Percentiles rank a stretch among this genome's conserved stretches.
phyloP scores from a whole-genome alignment of 2,329 filamentous ascomycete species.

The Stemphylium lycopersici region DNA sequence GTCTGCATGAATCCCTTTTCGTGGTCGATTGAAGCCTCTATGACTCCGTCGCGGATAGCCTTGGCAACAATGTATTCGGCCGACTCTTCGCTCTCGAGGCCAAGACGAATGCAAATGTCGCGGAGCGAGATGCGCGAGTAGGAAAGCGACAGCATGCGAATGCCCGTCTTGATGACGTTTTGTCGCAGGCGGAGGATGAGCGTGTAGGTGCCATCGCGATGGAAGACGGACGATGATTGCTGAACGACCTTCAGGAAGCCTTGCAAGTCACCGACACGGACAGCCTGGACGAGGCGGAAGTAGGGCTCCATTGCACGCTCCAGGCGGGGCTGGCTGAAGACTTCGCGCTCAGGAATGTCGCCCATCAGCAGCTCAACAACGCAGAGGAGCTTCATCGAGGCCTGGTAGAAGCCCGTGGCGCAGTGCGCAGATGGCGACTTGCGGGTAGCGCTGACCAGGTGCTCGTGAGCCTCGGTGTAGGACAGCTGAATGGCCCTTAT shows the following conservation, averaged over 20 bases:
- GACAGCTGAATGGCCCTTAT: conserved; percentile 95
- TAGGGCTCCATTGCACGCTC: conserved; percentile 91
- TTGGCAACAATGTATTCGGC: conserved; percentile 99
- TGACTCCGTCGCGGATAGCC: conserved; percentile 95
- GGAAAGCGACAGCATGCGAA: conserved; percentile 97
- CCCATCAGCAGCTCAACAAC: conserved; percentile 98
- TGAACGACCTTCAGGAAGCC: conserved; percentile 89
- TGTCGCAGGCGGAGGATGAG: conserved; percentile 92
- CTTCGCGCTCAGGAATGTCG: conserved; percentile 92
- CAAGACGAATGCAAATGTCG: conserved; percentile 94
- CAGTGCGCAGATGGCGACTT: conserved; percentile 91
- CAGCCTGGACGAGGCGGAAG: conserved; percentile 90
- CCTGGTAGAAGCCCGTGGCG: conserved; percentile 93
- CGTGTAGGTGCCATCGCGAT: conserved; percentile 92
- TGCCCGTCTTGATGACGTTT: conserved; percentile 99
- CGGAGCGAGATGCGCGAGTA: conserved; percentile 97
- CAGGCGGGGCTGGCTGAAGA: conserved; percentile 87
- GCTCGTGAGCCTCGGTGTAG: conserved; percentile 96
- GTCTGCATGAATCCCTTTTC: conserved; percentile 98
- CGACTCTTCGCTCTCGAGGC: conserved; percentile 93
- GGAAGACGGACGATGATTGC: conserved; percentile 81
- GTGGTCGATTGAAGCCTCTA: conserved; percentile 91
- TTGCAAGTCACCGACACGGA: conserved; percentile 93
- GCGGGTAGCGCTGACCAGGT: conserved; percentile 88
- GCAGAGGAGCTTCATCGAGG: conserved; percentile 92